Evolutionary conservation across 2,329 filamentous ascomycete species (phyloP).

Genomic region (Corinectria fuckeliana): DNA sequence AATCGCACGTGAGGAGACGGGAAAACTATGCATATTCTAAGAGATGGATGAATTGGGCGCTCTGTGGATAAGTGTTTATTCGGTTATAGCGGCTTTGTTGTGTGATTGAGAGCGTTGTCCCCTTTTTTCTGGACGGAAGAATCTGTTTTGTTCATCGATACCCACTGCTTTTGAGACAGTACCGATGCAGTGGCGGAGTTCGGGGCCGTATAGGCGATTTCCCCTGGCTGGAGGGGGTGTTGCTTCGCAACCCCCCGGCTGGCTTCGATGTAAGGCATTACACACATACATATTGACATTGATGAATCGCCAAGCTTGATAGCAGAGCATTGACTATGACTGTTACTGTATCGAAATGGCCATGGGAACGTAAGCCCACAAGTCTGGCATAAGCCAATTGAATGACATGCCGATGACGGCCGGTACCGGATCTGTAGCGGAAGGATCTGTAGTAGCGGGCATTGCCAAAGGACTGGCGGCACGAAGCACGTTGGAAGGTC

Average conservation of each 20-base stretch:
- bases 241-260: background rate
- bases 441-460: background rate
- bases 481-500: too few species aligned
- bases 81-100: constrained; percentile 5
- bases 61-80: constrained; percentile 3
- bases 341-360: background rate
- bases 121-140: background rate
- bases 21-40: constrained; percentile 47
- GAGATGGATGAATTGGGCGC: constrained; percentile 2
- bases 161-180: background rate
- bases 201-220: background rate
- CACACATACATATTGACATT: constrained; percentile 1
- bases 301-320: background rate
- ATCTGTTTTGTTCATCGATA: constrained; percentile 8
- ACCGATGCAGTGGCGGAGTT: constrained; percentile 10
- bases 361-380: background rate
- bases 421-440: background rate
- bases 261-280: background rate
- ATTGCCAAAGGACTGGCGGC: too few species aligned
- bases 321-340: background rate
- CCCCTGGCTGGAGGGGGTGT: background rate
- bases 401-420: background rate
- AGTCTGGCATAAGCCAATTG: background rate
- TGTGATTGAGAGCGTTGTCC: background rate
- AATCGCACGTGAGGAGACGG: constrained; percentile 54